A percentile compares a stretch with the other conserved stretches of the same genome.
These are phyloP conservation scores for Fraxinus greggii DNA, from an alignment of 305 asterid genomes.

Conservation along the genomic window DNA sequence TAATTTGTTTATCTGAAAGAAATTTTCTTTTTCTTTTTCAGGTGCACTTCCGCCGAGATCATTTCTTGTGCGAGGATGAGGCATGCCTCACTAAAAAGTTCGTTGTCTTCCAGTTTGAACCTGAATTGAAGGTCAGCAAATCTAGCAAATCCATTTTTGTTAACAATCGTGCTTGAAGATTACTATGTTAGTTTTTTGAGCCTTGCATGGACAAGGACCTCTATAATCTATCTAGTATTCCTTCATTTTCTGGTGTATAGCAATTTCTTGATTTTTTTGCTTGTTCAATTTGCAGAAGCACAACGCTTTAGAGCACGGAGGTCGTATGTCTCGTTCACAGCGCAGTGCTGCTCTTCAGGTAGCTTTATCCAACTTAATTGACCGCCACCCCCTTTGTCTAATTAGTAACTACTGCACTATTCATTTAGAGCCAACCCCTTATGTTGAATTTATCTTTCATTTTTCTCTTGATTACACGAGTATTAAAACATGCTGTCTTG, in stretches of 20 bases:
- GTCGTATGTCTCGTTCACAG: constrained; percentile 92
- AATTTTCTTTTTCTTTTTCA: constrained; percentile 25
- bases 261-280: constrained; percentile 17
- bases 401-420: not conserved
- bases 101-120: constrained; percentile 71
- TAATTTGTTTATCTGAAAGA: not conserved
- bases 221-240: not conserved
- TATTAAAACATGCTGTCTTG: constrained; percentile 14
- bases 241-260: not conserved
- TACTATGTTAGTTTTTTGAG: not conserved
- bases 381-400: not conserved
- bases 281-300: constrained; percentile 65
- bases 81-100: constrained; percentile 87
- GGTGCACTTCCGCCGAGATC: constrained; percentile 84
- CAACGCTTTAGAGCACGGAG: constrained; percentile 86
- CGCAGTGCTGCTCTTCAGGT: constrained; percentile 99
- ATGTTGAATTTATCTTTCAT: not conserved
- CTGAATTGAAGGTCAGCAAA: constrained; percentile 81
- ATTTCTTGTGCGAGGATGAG: constrained; percentile 90
- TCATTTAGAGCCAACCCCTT: not conserved
- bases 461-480: constrained; percentile 7
- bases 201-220: not conserved
- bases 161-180: not conserved
- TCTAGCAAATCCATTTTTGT: constrained; percentile 3
- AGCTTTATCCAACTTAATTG: constrained; percentile 25